Percentiles rank a stretch among this genome's conserved stretches.
phyloP scores from a whole-genome alignment of 768 basidiomycete species.

The Tricholoma sp. region DNA sequence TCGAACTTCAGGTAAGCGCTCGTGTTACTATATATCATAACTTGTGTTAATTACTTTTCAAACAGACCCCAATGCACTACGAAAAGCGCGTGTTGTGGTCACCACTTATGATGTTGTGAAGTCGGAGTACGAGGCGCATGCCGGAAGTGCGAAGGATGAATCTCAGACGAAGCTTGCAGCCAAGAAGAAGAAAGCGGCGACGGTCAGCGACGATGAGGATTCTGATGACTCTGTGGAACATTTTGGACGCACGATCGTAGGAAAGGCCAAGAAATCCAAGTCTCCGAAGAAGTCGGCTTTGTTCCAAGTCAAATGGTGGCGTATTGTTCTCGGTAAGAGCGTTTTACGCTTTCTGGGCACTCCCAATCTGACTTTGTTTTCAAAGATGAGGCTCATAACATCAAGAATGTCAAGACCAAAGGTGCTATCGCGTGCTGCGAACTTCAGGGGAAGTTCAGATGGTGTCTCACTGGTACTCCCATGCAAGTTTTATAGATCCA shows the following conservation, averaged over 20 bases:
- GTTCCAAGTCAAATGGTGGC: slow-evolving; percentile 77
- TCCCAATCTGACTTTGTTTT: background rate
- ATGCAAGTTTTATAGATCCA: slow-evolving; percentile 37
- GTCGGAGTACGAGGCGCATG: slow-evolving; percentile 64
- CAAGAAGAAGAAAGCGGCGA: slow-evolving; percentile 29
- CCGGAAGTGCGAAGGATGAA: slow-evolving; percentile 49
- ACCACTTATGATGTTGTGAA: slow-evolving; percentile 86
- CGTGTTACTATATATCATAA: background rate
- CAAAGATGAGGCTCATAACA: slow-evolving; percentile 91
- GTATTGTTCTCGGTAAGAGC: slow-evolving; percentile 73
- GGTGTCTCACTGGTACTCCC: slow-evolving; percentile 86
- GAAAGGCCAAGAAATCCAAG: slow-evolving; percentile 37
- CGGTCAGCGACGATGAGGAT: slow-evolving; percentile 30
- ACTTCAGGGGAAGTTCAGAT: slow-evolving; percentile 73
- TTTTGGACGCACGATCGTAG: slow-evolving; percentile 39
- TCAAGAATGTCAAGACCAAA: slow-evolving; percentile 83
- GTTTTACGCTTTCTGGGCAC: slow-evolving; percentile 2
- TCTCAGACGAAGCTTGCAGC: slow-evolving; percentile 37
- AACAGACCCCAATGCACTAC: slow-evolving; percentile 50
- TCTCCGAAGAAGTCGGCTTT: slow-evolving; percentile 58
- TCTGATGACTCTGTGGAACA: slow-evolving; percentile 35
- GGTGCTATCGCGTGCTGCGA: slow-evolving; percentile 74
- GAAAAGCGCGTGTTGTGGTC: slow-evolving; percentile 65
- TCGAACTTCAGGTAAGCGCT: slow-evolving; percentile 58
- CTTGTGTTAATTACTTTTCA: background rate